Base-by-base conservation (phyloP, 108 stramenopile genomes). In the Phaeodactylum tricornutum region DNA sequence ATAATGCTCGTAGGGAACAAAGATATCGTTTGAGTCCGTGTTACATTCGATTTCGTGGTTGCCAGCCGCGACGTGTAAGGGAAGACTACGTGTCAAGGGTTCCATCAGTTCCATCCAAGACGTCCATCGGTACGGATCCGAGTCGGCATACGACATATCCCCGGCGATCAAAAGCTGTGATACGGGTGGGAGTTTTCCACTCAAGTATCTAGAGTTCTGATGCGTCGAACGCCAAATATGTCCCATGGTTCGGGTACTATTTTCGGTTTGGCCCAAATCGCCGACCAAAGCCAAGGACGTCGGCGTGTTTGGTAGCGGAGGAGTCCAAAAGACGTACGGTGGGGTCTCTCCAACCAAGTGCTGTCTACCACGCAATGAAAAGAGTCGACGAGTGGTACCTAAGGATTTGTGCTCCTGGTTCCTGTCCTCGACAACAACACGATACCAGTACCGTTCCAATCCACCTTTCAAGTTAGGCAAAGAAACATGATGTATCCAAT, bases 31-130 rank as follows among this genome's bases (percentile, higher is more conserved):
- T 12, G 72, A 69, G 3, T 40, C 39, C 29, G 64, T 62, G 42
- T 79, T 63, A 51, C 69, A 71, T 60, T 85, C 92, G 50, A 91
- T 67, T 59, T 91, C 87, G 47, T 90, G 87, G 66, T 92, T 92
- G 3, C 90, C 90, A 2, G 77, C 61, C 8, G 76, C 71, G 26
- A 80, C 62, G 43, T 73, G 68, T 46, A 76, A 48, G 3, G 86
- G 81, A 8, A 62, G 43, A 19, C 50, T 35, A 29, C 60, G 54
- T 40, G 76, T 29, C 8, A 76, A 33, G 2, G 75, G 75, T 56
- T 70, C 60, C 71, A 78, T 78, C 22, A 73, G 57, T 23, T 68
- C 66, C 44, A 77, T 61, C 75, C 75, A 93, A 22, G 60, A 74
- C 26, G 72, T 67, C 91, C 91, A 93, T 36, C 76, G 64, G 22